Conservation (phyloP, 2,329 filamentous ascomycete species). For the Cercospora citrullina region DNA sequence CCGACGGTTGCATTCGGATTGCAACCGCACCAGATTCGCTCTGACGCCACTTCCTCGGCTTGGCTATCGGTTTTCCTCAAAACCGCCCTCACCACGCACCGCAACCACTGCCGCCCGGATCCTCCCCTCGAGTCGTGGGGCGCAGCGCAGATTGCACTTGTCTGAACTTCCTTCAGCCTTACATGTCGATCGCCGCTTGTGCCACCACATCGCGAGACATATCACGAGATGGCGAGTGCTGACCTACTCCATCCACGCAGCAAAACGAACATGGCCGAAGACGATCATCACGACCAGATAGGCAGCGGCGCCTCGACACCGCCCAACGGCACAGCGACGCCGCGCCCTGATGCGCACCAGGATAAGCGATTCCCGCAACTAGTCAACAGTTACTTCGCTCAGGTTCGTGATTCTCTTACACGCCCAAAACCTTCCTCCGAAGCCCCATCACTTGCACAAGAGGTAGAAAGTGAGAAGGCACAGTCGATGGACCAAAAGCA, state of each 20-base stretch:
- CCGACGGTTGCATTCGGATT: slow-evolving; percentile 6
- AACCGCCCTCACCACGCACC: background rate
- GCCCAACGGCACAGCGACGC: slow-evolving; percentile 81
- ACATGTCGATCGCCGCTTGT: slow-evolving; percentile 23
- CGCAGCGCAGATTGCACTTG: slow-evolving; percentile 4
- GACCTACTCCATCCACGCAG: slow-evolving; percentile 29
- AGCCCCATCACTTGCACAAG: slow-evolving; percentile 39
- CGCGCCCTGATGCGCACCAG: slow-evolving; percentile 78
- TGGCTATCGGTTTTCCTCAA: slow-evolving; percentile 7
- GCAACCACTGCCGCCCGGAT: background rate
- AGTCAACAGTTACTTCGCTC: slow-evolving; percentile 91
- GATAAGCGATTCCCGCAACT: slow-evolving; percentile 96
- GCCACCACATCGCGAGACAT: slow-evolving; percentile 20
- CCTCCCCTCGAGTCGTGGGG: slow-evolving; percentile 2
- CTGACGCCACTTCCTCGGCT: slow-evolving; percentile 13
- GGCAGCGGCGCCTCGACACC: slow-evolving; percentile 80
- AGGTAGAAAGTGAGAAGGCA: slow-evolving; percentile 19
- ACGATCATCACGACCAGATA: slow-evolving; percentile 73
- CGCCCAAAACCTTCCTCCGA: slow-evolving; percentile 28
- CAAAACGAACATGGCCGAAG: slow-evolving; percentile 46
- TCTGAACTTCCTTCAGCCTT: slow-evolving; percentile 16
- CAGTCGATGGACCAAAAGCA: slow-evolving; percentile 22
- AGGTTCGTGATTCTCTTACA: slow-evolving; percentile 87
- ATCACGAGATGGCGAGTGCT: slow-evolving; percentile 32
- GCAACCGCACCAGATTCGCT: background rate